Conservation (phyloP, 768 basidiomycete species). For the Lactarius deliciosus region DNA sequence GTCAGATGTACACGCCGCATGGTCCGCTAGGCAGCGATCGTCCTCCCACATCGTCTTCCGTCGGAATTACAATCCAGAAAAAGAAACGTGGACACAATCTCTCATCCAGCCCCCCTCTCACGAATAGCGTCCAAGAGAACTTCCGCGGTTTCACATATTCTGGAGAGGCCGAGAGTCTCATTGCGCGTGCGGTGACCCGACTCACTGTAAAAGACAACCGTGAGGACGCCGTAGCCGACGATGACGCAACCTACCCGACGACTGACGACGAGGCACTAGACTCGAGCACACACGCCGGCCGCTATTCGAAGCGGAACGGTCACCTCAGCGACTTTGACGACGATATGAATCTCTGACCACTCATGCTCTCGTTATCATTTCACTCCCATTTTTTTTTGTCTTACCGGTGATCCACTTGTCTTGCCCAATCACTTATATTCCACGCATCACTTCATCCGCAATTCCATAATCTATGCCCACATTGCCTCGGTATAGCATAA, state of each 20-base stretch:
- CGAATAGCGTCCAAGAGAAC: conserved; percentile 92
- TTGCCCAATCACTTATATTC: conserved; percentile 18
- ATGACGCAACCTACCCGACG: conserved; percentile 46
- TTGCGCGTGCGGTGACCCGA: conserved; percentile 43
- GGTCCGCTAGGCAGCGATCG: conserved; percentile 64
- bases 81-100: conserved; percentile 38
- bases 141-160: conserved; percentile 93
- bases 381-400: conserved; percentile 9
- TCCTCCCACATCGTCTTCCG: conserved; percentile 26
- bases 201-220: conserved; percentile 37
- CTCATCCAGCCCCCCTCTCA: conserved; percentile 58
- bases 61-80: conserved; percentile 24
- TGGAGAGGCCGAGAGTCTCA: conserved; percentile 62
- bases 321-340: conserved; percentile 41
- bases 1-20: conserved; percentile 61
- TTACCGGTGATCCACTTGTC: conserved; percentile 11
- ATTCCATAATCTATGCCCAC: conserved; percentile 25
- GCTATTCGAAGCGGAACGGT: conserved; percentile 60
- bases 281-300: conserved; percentile 57
- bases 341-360: conserved; percentile 37
- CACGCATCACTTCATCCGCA: conserved; percentile 20
- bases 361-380: conserved; percentile 6
- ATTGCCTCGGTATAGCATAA: conserved; percentile 19
- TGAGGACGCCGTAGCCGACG: conserved; percentile 34
- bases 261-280: conserved; percentile 82